phyloP scores from a whole-genome alignment of 805 yeast species.

The Crinitomyces ghanaensis region DNA sequence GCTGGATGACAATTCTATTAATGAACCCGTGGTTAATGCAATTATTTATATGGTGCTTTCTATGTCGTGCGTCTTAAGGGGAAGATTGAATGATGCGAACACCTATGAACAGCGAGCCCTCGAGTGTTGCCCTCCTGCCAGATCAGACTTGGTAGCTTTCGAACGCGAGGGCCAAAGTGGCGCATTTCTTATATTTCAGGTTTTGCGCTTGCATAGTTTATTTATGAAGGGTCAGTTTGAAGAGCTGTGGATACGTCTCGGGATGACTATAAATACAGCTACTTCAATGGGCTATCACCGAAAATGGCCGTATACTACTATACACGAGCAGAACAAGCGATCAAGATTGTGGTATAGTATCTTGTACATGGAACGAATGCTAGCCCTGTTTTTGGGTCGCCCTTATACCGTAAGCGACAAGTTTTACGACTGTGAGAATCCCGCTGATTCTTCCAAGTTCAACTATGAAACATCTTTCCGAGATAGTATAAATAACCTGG shows the following conservation, averaged over 20 bases:
- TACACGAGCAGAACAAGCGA: not conserved
- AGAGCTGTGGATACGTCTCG: slow-evolving; percentile 31
- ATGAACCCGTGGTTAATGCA: slow-evolving; percentile 9
- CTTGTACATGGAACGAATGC: slow-evolving; percentile 9
- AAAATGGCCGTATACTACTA: slow-evolving; percentile 8
- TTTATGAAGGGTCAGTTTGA: slow-evolving; percentile 10
- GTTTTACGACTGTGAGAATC: slow-evolving; percentile 7
- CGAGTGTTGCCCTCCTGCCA: slow-evolving; percentile 1
- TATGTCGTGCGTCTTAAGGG: slow-evolving; percentile 5
- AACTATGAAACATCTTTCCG: slow-evolving; percentile 11
- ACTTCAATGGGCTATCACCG: slow-evolving; percentile 31
- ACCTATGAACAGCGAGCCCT: slow-evolving; percentile 4
- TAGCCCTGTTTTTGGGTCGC: slow-evolving; percentile 10
- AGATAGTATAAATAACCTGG: slow-evolving; percentile 9
- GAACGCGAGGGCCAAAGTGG: slow-evolving; percentile 3
- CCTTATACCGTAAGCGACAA: slow-evolving; percentile 7
- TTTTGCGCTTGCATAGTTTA: slow-evolving; percentile 8
- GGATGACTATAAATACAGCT: slow-evolving; percentile 33
- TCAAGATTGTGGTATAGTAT: slow-evolving; percentile 10
- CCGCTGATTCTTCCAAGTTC: slow-evolving; percentile 1
- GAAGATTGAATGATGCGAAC: slow-evolving; percentile 8
- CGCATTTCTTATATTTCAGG: slow-evolving; percentile 4
- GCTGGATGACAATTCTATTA: slow-evolving; percentile 8
- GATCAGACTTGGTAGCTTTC: slow-evolving; percentile 3
- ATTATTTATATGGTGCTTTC: slow-evolving; percentile 12